Base-by-base conservation (phyloP, 1,284 basidiomycete genomes). In the Gomphus bonarii region DNA sequence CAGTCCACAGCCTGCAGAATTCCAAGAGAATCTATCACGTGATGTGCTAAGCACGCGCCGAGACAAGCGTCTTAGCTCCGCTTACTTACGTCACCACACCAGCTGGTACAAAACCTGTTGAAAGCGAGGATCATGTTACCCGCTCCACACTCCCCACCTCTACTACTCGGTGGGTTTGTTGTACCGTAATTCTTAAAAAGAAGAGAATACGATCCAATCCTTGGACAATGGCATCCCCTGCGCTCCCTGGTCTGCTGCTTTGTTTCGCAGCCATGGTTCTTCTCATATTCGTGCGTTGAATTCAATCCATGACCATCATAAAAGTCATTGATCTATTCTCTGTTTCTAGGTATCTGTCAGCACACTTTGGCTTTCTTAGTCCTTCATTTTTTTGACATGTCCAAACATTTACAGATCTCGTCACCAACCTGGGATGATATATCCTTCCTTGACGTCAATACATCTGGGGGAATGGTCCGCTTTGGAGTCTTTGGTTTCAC, bases 401-500 rank as follows among this genome's bases (percentile, higher is more conserved):
- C 30, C 22, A 50, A n/a, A n/a, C n/a, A 5, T 43, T 22, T 30
- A 28, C 65, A 46, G 36, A 65, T 75, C 52, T 85, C 85, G 18
- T 70, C 78, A 52, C 88, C 88, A 38, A 86, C 80, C 63, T 91
- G 87, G 89, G 68, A 84, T 31, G 67, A 67, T 35, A 73, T 91
- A 55, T 83, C 77, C 22, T 91, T 89, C 74, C 76, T 91, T 35
- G 70, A 79, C 57, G 79, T 81, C 25, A 72, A 70, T 3, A 65
- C 67, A 6, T 70, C 68, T 6, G 66, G 64, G 3, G 49, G 59
- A 1, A 64, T 64, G 33, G 70, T 77, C 16, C 76, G 75, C 63
- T 91, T 83, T 63, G 90, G 90, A 64, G 80, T 87, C 28, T 90
- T 90, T 66, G 89, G 89, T 2, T 81, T 75, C 68, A 84, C 83